phyloP scores from a whole-genome alignment of 495 filamentous ascomycete genomes.

The Polyplosphaeria fusca region DNA sequence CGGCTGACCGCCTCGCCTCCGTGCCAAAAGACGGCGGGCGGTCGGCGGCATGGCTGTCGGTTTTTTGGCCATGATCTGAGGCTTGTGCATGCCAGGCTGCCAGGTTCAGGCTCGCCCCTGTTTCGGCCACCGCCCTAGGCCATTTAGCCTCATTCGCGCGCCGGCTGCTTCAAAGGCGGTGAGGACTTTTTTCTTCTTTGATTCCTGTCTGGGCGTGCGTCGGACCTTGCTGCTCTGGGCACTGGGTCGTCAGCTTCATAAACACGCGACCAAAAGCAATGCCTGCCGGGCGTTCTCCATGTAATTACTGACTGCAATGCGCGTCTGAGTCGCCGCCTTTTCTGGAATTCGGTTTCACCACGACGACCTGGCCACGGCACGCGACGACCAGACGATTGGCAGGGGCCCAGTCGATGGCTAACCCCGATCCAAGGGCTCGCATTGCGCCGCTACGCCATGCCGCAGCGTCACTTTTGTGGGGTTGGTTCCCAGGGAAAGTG shows the following conservation, averaged over 20 bases:
- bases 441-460: conserved; percentile 3
- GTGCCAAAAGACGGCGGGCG: not conserved
- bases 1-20: conserved; percentile 15
- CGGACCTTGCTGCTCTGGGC: not conserved
- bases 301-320: too few species aligned
- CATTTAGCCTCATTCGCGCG: conserved; percentile 33
- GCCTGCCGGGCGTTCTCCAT: not conserved
- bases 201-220: conserved; percentile 3
- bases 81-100: conserved; percentile 21
- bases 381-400: conserved; percentile 7
- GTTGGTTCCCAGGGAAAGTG: not conserved
- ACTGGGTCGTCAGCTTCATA: not conserved
- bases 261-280: conserved; percentile 7
- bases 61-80: conserved; percentile 25
- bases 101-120: conserved; percentile 21
- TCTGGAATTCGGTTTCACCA: conserved; percentile 27
- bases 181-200: conserved; percentile 21
- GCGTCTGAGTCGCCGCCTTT: conserved; percentile 6
- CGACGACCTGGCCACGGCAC: not conserved
- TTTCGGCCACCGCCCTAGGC: conserved; percentile 13
- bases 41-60: not conserved
- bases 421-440: conserved; percentile 7
- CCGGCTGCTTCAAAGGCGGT: conserved; percentile 19
- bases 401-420: conserved; percentile 4
- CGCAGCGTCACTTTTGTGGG: conserved; percentile 29